Base-by-base conservation (phyloP, 2,329 filamentous ascomycete species). In the Xylogone sp. region DNA sequence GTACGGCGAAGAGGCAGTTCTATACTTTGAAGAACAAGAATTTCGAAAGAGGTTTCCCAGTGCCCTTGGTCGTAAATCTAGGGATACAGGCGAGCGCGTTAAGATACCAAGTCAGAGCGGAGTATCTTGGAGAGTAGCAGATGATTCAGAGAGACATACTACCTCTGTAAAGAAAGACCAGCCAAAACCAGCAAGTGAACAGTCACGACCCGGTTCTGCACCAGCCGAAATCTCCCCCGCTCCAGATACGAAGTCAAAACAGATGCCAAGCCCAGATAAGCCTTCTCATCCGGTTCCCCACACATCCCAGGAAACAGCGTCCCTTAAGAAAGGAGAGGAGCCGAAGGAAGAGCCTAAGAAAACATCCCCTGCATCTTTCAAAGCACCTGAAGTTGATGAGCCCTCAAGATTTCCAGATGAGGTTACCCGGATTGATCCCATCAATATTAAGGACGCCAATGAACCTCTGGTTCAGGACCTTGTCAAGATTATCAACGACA, bases 11-110 rank as follows among this genome's bases (percentile, higher is more conserved):
- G 90, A 96, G 68, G 88, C 88, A 18, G 93, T 99, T 44, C 83
- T 96, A 21, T 97, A 96, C 74, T 86, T 99, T 48, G 94, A 99
- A 72, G 94, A 99, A 74, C 83, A 87, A 60, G 91, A 97, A 65
- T 97, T 96, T 75, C 84, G 87, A 67, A 91, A 87, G 71, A 85
- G 89, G 52, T 97, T 96, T 75, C 84, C 83, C 8, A 73, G 73
- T 57, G 75, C 78, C 43, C 46, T 47, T 43, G 59, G 49, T 13
- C 57, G 61, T 21, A 50, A 71, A 56, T 62, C 67, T 13, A 70
- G 71, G 52, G 79, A 84, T 51, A 75, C 79, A 43, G 85, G 87
- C 62, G 81, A 84, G 66, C 84, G 87, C 65, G 82, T 97, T 61
- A 91, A 82, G 58, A 92, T 97, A 60, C 87, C 90, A 21, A 86